Evolutionary conservation across 2,329 filamentous ascomycete genomes (phyloP).

Genomic region (Aureobasidium sp.): DNA sequence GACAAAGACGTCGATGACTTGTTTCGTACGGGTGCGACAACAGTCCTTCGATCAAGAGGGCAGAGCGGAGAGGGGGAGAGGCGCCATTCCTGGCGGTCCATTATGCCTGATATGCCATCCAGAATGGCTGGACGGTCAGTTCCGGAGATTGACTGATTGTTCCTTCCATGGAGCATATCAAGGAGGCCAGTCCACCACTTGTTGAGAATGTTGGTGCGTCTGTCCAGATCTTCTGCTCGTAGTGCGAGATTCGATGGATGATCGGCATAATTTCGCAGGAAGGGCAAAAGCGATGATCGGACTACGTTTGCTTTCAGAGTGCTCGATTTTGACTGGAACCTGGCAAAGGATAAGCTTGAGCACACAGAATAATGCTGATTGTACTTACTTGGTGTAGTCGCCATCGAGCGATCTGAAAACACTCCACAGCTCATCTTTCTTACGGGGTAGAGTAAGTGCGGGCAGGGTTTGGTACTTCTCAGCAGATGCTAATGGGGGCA

Average conservation of each 20-base stretch:
- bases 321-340: slow-evolving; percentile 66
- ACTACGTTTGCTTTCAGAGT: slow-evolving; percentile 70
- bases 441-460: slow-evolving; percentile 35
- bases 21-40: slow-evolving; percentile 39
- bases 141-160: slow-evolving; percentile 70
- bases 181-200: slow-evolving; percentile 85
- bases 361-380: slow-evolving; percentile 11
- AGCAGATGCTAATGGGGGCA: slow-evolving; percentile 35
- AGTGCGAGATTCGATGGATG: slow-evolving; percentile 61
- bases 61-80: slow-evolving; percentile 62
- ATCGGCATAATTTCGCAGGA: slow-evolving; percentile 62
- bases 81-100: slow-evolving; percentile 86
- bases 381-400: slow-evolving; percentile 57
- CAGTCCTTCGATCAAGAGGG: slow-evolving; percentile 51
- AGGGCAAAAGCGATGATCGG: slow-evolving; percentile 65
- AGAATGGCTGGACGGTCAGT: slow-evolving; percentile 77
- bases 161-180: slow-evolving; percentile 70
- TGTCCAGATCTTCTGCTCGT: slow-evolving; percentile 74
- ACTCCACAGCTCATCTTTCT: slow-evolving; percentile 64
- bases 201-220: slow-evolving; percentile 70
- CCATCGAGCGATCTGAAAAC: slow-evolving; percentile 61
- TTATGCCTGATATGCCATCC: slow-evolving; percentile 71
- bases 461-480: slow-evolving; percentile 33
- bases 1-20: slow-evolving; percentile 53
- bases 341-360: slow-evolving; percentile 22